Conservation (phyloP, 805 yeast genomes). For the Suhomyces faveliae region DNA sequence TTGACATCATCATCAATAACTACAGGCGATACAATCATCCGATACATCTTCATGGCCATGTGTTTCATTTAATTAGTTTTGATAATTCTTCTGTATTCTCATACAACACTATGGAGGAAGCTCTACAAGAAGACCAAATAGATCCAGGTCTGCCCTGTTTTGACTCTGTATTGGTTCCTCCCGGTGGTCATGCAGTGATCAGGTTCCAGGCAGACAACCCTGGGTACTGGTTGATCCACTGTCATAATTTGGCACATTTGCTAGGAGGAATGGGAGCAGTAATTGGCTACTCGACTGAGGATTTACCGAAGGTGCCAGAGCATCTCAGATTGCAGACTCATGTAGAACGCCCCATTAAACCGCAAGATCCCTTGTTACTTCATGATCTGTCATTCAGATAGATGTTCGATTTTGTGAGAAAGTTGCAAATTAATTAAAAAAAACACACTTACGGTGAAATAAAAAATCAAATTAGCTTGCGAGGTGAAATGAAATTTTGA, state of each 20-base stretch:
- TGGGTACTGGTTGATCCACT: slow-evolving; percentile 32
- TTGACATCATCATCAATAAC: slow-evolving; percentile 32
- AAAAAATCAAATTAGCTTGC: no score
- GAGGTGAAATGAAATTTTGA: no score
- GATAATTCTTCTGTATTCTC: slow-evolving; percentile 24
- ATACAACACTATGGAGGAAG: slow-evolving; percentile 24
- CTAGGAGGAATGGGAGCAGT: slow-evolving; percentile 32
- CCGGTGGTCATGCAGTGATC: slow-evolving; percentile 33
- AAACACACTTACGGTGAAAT: no score
- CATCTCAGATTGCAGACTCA: slow-evolving; percentile 7
- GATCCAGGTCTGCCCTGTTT: slow-evolving; percentile 24
- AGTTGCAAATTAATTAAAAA: not conserved
- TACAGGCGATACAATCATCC: slow-evolving; percentile 30
- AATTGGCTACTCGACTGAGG: slow-evolving; percentile 15
- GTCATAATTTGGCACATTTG: slow-evolving; percentile 35
- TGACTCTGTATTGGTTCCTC: slow-evolving; percentile 27
- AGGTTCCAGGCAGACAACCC: slow-evolving; percentile 33
- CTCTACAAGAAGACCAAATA: slow-evolving; percentile 15
- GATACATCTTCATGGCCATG: slow-evolving; percentile 36
- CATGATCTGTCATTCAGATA: not conserved
- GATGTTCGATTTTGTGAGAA: not conserved
- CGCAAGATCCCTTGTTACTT: not conserved
- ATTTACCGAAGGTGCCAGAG: slow-evolving; percentile 12
- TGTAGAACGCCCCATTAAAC: not conserved
- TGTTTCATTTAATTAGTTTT: slow-evolving; percentile 27